Percentiles rank a stretch among this genome's conserved stretches.
Conservation (phyloP, 1,284 basidiomycete species). For the Austroboletus niveus region DNA sequence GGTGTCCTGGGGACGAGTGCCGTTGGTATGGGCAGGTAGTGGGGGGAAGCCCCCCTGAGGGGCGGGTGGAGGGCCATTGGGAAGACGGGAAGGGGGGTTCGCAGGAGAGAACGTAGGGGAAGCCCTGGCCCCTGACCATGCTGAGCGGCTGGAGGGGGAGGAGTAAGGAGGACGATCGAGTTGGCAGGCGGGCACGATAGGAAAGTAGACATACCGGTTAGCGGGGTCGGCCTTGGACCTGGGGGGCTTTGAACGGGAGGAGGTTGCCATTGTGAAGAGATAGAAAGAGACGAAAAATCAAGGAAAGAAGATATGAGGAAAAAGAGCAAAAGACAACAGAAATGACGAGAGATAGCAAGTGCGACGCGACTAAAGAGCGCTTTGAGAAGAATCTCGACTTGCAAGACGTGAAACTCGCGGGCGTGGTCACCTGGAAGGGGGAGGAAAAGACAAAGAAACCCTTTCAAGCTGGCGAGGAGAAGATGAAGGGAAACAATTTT, state of each 20-base stretch:
- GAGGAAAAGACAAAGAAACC: constrained; percentile 20
- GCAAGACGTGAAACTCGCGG: constrained; percentile 21
- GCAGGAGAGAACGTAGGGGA: constrained; percentile 66
- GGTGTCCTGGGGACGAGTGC: constrained; percentile 42
- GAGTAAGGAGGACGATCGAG: constrained; percentile 8
- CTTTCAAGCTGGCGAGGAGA: constrained; percentile 25
- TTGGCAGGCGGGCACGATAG: constrained; percentile 13
- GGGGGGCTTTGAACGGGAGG: constrained; percentile 55
- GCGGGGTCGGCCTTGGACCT: constrained; percentile 51
- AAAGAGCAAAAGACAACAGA: constrained; percentile 32
- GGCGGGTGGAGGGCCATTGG: constrained; percentile 38
- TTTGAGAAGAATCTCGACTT: constrained; percentile 20
- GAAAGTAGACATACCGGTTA: constrained; percentile 47
- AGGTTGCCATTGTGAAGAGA: constrained; percentile 51
- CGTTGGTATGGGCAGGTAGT: constrained; percentile 45
- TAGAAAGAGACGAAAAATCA: constrained; percentile 29
- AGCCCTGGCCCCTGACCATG: constrained; percentile 63
- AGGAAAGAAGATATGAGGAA: constrained; percentile 30
- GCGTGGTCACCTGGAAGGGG: constrained; percentile 13
- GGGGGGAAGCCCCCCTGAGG: constrained; percentile 49
- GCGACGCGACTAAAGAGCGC: constrained; percentile 32
- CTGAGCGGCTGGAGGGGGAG: constrained; percentile 46
- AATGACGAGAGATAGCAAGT: constrained; percentile 37
- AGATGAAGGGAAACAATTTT: constrained; percentile 28
- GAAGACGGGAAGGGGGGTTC: constrained; percentile 47